phyloP scores from a whole-genome alignment of 768 basidiomycete genomes.

The Pleurotus sapidus region DNA sequence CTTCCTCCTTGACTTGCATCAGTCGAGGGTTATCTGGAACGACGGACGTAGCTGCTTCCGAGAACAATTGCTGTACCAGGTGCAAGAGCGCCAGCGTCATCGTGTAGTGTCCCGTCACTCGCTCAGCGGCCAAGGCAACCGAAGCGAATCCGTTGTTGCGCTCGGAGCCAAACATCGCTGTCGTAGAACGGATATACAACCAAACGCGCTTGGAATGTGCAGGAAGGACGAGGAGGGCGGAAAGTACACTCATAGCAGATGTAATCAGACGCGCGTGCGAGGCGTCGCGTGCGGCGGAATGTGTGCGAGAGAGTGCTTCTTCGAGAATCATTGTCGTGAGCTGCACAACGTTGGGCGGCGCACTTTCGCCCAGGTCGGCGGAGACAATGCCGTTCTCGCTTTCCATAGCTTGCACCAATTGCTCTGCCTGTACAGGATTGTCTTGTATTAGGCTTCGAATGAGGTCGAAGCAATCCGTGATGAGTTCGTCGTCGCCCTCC shows the following conservation, averaged over 20 bases:
- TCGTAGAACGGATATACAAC: slow-evolving; percentile 82
- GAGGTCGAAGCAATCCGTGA: slow-evolving; percentile 77
- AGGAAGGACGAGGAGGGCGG: slow-evolving; percentile 71
- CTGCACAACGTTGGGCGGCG: slow-evolving; percentile 73
- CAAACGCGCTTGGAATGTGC: slow-evolving; percentile 81
- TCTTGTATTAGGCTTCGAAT: slow-evolving; percentile 74
- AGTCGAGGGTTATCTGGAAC: slow-evolving; percentile 55
- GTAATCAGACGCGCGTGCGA: slow-evolving; percentile 65
- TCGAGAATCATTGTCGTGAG: slow-evolving; percentile 80
- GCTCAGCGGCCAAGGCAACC: slow-evolving; percentile 65
- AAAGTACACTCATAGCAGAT: slow-evolving; percentile 78
- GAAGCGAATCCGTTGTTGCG: slow-evolving; percentile 55
- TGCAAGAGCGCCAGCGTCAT: slow-evolving; percentile 79
- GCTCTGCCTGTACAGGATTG: slow-evolving; percentile 59
- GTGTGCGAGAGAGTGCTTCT: slow-evolving; percentile 63
- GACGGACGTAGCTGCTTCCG: slow-evolving; percentile 63
- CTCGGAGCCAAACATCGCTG: slow-evolving; percentile 71
- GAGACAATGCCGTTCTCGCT: slow-evolving; percentile 49
- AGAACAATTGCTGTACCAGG: slow-evolving; percentile 72
- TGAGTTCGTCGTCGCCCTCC: slow-evolving; percentile 58
- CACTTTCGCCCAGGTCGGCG: slow-evolving; percentile 48
- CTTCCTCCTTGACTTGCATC: slow-evolving; percentile 79
- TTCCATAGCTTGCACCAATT: slow-evolving; percentile 69
- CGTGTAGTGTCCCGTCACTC: slow-evolving; percentile 71
- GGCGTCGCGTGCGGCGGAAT: slow-evolving; percentile 32